phyloP scores from a whole-genome alignment of 805 yeast genomes.

The baker's yeast (Saccharomyces cerevisiae) region DNA sequence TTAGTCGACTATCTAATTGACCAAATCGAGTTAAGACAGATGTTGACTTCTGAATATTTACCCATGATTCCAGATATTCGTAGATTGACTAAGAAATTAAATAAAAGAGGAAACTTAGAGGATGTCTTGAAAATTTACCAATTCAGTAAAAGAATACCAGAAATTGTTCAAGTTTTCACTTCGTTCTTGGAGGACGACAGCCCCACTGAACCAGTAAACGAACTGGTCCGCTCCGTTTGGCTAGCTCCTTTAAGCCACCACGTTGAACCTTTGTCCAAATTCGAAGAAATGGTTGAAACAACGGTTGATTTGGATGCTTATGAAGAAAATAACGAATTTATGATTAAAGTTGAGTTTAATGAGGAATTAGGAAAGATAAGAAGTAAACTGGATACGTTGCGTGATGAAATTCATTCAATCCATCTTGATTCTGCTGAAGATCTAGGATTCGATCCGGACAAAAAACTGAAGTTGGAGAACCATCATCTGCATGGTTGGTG shows the following conservation, averaged over 20 bases:
- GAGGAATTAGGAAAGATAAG: constrained; percentile 59
- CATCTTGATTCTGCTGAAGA: constrained; percentile 66
- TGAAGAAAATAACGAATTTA: constrained; percentile 66
- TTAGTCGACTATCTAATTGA: constrained; percentile 70
- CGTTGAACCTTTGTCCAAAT: constrained; percentile 48
- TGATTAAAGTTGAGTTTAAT: constrained; percentile 85
- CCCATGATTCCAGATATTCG: constrained; percentile 76
- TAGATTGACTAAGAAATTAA: constrained; percentile 62
- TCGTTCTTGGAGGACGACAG: constrained; percentile 33
- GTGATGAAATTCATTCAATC: constrained; percentile 45
- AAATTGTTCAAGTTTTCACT: constrained; percentile 46
- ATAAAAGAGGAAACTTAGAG: constrained; percentile 56
- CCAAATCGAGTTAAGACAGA: constrained; percentile 57
- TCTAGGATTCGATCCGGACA: constrained; percentile 72
- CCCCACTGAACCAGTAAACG: constrained; percentile 16
- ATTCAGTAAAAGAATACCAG: constrained; percentile 63
- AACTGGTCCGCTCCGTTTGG: constrained; percentile 47
- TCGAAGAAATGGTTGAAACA: constrained; percentile 82
- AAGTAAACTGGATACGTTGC: constrained; percentile 45
- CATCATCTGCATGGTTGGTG: constrained; percentile 92
- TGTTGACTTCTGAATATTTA: constrained; percentile 58
- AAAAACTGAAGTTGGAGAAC: constrained; percentile 81
- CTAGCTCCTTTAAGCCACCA: constrained; percentile 44
- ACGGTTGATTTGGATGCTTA: constrained; percentile 82
- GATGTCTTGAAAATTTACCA: constrained; percentile 88